Evolutionary conservation across 352 stramenopile species (phyloP), one percentile per base, ranked within the genome.

Genomic region (Elongisporangium prolatum): DNA sequence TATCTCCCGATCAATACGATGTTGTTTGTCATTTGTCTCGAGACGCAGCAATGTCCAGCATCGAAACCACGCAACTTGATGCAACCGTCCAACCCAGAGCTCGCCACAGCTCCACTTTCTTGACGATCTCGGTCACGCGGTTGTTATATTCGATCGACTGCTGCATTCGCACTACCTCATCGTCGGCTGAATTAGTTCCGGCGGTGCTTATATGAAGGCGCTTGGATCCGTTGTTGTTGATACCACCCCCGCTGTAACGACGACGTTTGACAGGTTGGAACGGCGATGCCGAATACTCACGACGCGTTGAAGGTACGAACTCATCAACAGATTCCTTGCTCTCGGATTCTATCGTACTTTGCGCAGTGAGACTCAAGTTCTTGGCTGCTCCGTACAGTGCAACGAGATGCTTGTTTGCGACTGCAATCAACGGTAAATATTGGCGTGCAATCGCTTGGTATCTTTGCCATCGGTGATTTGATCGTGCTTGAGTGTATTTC

Each of bases 61-160:
- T 40, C 28, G 28, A 40, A 9, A 77, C 25, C 21, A 77, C 56
- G 49, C 69, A 77, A 11, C 48, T 64, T 0, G 60, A 62, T 1
- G 50, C 57, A 40, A 72, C 67, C 25, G 69, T 74, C n/a, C 48
- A 56, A 52, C 69, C 72, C 9, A 74, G 60, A 17, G 57, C 48
- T 9, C 66, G 69, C 65, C 69, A 77, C 5, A 77, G 56, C 24
- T 73, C 69, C 14, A 74, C 61, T 49, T 77, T 77, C 62, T 77
- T 77, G 16, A 63, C 56, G 60, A 77, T 67, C 57, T 74, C 69
- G 2, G 62, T 54, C 14, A 77, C 25, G 20, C 63, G 65, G 44
- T 74, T 62, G 21, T 58, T 44, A 34, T 63, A 55, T 18, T 69
- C 62, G 40, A 77, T 64, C 8, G 22, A 50, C 21, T 71, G 63